These are phyloP conservation scores for Drosera capensis DNA, from an alignment of 148 eudicot genomes.

Conservation along the genomic window DNA sequence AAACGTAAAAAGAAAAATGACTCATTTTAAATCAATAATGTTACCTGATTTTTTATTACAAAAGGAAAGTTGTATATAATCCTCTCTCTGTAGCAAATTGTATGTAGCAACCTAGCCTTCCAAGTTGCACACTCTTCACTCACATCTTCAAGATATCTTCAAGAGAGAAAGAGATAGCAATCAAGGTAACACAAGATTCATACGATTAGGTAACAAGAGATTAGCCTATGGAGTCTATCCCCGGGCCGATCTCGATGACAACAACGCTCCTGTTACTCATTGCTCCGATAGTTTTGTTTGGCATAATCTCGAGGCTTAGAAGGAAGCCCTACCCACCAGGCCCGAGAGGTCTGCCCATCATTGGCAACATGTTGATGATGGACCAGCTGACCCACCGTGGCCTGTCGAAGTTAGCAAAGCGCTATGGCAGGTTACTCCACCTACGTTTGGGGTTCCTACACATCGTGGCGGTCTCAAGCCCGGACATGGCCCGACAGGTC, in stretches of 20 bases:
- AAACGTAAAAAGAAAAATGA: too few species aligned
- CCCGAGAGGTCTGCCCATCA: constrained; percentile 45
- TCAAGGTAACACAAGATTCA: too few species aligned
- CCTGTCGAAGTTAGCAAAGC: constrained; percentile 14
- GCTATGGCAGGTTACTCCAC: constrained; percentile 50
- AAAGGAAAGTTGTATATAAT: too few species aligned
- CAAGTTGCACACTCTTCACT: too few species aligned
- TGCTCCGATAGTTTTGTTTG: constrained; percentile 18
- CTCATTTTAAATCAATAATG: too few species aligned
- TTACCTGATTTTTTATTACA: too few species aligned
- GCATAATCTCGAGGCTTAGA: constrained; percentile 12
- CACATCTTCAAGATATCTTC: too few species aligned
- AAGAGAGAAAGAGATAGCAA: too few species aligned
- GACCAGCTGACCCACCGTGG: constrained; percentile 54
- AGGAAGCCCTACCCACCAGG: constrained; percentile 43
- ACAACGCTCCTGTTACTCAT: constrained; percentile 12
- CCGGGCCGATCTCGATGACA: not conserved
- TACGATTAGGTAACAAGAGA: too few species aligned
- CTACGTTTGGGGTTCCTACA: constrained; percentile 58
- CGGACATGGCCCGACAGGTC: constrained; percentile 48
- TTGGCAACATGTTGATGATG: constrained; percentile 72
- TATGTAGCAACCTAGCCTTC: too few species aligned
- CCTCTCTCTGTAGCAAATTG: too few species aligned
- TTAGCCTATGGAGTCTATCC: not conserved
- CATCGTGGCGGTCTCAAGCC: constrained; percentile 35